Base-by-base conservation (phyloP, 352 stramenopile genomes). In the Phytophthora tubulina region DNA sequence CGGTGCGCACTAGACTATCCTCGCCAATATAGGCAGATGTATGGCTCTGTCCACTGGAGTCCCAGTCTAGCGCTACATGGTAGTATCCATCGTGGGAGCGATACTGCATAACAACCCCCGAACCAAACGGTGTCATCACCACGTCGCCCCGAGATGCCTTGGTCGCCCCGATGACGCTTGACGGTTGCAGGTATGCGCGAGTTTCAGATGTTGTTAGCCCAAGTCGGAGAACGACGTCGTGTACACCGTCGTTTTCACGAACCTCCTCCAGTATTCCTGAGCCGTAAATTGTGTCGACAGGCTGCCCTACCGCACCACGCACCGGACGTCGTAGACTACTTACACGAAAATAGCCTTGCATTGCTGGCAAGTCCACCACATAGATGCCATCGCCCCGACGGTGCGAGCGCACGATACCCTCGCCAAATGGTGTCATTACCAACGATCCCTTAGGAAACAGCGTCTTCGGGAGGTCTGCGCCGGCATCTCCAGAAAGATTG, bases 141-240 rank as follows among this genome's bases (percentile, higher is more conserved):
- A 93, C 64, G 56, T 96, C 89, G 5, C 89, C 89, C n/a, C 86
- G 81, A n/a, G 82, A 86, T 5, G 89, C 89, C 33, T 85, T 86
- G 49, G 95, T 81, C 11, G 70, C 44, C n/a, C 84, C 75, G 0
- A 78, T 72, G 32, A 96, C 84, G 42, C 71, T 78, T 9, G 63
- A 14, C 0, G 87, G 82, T 45, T 95, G 84, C 51, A 96, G 60
- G 64, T 87, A 95, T 17, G 77, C 83, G 1, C 73, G 73, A 55
- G 88, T 82, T 68, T 86, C 80, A 9, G 72, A 67, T 41, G 87
- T 77, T 32, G 66, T 79, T 7, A 92, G 49, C 0, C 79, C 79
- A 11, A 93, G 77, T 27, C 88, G 81, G 41, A 93, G 74, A 17
- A 75, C 73, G 6, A 95, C 86, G 7, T 93, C 78, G 63, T 96